Percentiles rank a stretch among this genome's conserved stretches.
phyloP scores from a whole-genome alignment of 345 rosid genomes.

The Citrus glauca region DNA sequence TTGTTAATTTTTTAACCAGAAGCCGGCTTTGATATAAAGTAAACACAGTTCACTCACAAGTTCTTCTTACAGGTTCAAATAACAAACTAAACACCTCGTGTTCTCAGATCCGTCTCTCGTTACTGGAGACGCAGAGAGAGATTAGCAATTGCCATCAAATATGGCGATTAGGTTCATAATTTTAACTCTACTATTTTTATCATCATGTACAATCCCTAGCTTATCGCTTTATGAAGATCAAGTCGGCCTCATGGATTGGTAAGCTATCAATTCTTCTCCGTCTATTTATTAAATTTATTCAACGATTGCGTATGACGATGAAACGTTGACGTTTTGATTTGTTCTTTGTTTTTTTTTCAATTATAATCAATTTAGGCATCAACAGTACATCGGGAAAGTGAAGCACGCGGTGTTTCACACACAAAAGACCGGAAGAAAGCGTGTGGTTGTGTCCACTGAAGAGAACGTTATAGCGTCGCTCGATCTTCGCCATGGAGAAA shows the following conservation, averaged over 20 bases:
- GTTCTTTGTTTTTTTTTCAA: neutral
- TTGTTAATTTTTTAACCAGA: neutral
- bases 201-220: conserved; percentile 36
- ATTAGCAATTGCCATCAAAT: conserved; percentile 26
- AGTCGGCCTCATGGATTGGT: conserved; percentile 98
- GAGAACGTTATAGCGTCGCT: conserved; percentile 93
- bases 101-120: conserved; percentile 27
- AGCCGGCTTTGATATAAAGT: conserved; percentile 1
- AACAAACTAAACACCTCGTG: neutral
- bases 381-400: conserved; percentile 86
- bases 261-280: conserved; percentile 5
- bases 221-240: conserved; percentile 88
- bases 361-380: conserved; percentile 50
- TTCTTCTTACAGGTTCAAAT: too few species aligned
- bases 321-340: neutral
- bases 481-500: conserved; percentile 91
- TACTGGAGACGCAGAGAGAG: neutral
- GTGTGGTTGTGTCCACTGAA: conserved; percentile 87
- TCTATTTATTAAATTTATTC: neutral
- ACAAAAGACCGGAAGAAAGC: conserved; percentile 93
- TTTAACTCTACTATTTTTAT: conserved; percentile 34
- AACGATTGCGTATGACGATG: neutral
- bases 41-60: neutral
- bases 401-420: conserved; percentile 94
- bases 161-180: conserved; percentile 56